These are phyloP conservation scores for Podospora comata DNA, from an alignment of 495 filamentous ascomycete genomes.

Conservation along the genomic window DNA sequence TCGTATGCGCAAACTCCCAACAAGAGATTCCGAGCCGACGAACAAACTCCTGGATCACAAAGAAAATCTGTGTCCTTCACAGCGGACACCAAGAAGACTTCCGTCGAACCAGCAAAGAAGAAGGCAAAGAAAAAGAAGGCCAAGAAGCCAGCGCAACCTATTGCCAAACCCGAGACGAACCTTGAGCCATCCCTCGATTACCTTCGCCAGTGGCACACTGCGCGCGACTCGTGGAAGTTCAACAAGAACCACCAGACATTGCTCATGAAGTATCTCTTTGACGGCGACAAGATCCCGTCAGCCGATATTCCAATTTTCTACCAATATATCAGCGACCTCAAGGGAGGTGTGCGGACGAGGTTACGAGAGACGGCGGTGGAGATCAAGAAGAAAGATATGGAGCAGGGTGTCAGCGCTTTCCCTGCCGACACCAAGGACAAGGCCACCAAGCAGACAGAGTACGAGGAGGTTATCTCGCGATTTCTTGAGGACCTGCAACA, in stretches of 20 bases:
- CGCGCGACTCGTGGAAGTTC: constrained; percentile 78
- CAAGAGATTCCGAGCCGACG: constrained; percentile 31
- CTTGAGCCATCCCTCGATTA: constrained; percentile 67
- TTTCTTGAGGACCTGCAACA: constrained; percentile 38
- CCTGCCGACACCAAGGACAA: constrained; percentile 41
- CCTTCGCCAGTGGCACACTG: constrained; percentile 64
- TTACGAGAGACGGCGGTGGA: constrained; percentile 61
- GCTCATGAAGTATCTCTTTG: constrained; percentile 77
- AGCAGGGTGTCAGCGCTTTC: constrained; percentile 42
- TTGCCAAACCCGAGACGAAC: constrained; percentile 35
- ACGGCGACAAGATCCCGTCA: constrained; percentile 60
- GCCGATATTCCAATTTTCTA: constrained; percentile 61
- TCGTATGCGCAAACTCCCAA: constrained; percentile 32
- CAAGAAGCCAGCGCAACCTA: constrained; percentile 35
- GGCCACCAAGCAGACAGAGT: constrained; percentile 47
- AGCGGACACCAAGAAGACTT: constrained; percentile 57
- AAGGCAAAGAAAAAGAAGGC: constrained; percentile 37
- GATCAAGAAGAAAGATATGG: constrained; percentile 49
- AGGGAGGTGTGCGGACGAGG: constrained; percentile 61
- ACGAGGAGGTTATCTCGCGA: constrained; percentile 52
- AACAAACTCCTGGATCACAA: constrained; percentile 18
- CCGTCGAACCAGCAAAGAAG: constrained; percentile 12
- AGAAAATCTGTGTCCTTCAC: constrained; percentile 78
- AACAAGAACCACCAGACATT: constrained; percentile 84
- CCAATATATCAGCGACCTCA: constrained; percentile 67